These are phyloP conservation scores for Orychophragmus violaceus DNA, from an alignment of 345 rosid species.

Conservation along the genomic window DNA sequence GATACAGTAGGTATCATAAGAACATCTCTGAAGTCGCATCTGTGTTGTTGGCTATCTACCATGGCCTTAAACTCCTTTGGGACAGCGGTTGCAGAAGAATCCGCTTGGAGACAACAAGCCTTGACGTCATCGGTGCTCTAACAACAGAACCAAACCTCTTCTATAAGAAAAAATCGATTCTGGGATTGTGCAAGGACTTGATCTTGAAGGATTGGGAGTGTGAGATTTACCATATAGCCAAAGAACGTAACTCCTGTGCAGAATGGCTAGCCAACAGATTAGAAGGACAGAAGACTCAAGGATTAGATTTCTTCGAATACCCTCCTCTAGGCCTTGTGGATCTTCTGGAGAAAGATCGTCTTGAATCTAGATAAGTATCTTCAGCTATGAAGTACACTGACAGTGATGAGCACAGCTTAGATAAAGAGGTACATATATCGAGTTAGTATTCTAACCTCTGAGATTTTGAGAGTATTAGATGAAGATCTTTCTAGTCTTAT, in stretches of 20 bases:
- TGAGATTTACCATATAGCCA: slow-evolving; percentile 11
- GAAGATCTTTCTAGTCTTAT: background rate
- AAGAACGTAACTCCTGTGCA: slow-evolving; percentile 38
- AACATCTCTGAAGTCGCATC: slow-evolving; percentile 16
- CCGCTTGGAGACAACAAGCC: slow-evolving; percentile 34
- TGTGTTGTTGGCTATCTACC: slow-evolving; percentile 44
- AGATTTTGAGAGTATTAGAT: background rate
- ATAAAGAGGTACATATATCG: slow-evolving; percentile 12
- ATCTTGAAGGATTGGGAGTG: slow-evolving; percentile 44
- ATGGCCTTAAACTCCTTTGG: slow-evolving; percentile 46
- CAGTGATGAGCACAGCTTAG: slow-evolving; percentile 6
- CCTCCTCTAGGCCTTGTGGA: slow-evolving; percentile 34
- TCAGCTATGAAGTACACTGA: slow-evolving; percentile 8
- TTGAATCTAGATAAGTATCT: slow-evolving; percentile 4
- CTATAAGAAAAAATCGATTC: slow-evolving; percentile 19
- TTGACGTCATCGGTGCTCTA: slow-evolving; percentile 28
- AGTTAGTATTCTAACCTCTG: background rate
- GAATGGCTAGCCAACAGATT: slow-evolving; percentile 34
- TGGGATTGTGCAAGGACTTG: slow-evolving; percentile 34
- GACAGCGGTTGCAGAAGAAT: slow-evolving; percentile 39
- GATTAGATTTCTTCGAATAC: slow-evolving; percentile 16
- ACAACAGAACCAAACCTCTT: background rate
- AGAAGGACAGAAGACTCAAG: slow-evolving; percentile 5
- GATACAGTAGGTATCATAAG: slow-evolving; percentile 35
- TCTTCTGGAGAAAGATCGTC: slow-evolving; percentile 28